Conservation (phyloP, 192 early-diverging fungal species). For the Backusella tarrabulga region DNA sequence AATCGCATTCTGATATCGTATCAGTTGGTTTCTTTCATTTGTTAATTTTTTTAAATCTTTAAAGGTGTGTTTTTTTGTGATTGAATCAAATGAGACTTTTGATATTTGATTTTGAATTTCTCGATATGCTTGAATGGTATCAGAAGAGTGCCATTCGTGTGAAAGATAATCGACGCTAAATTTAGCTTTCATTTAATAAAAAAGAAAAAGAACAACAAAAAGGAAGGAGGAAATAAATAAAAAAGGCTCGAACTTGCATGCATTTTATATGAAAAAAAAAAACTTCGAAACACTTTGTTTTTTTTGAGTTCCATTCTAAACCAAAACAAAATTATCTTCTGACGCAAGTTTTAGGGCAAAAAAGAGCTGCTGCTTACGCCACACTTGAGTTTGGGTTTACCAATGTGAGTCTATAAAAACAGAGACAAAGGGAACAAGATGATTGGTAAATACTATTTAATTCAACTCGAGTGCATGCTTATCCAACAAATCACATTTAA, state of each 20-base stretch:
- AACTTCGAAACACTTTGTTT: constrained; percentile 1
- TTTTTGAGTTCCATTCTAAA: constrained; percentile 3
- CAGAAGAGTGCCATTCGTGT: constrained; percentile 23
- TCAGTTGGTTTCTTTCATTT: constrained; percentile 23
- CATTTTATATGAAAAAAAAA: background rate
- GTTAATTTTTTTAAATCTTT: constrained; percentile 9
- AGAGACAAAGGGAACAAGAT: background rate
- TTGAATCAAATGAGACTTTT: constrained; percentile 3
- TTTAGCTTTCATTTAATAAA: constrained; percentile 17
- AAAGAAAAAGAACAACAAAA: background rate
- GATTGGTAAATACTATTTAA: background rate
- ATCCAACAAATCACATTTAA: background rate
- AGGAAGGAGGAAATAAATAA: background rate
- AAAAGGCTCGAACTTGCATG: background rate
- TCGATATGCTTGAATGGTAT: constrained; percentile 21
- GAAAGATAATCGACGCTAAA: constrained; percentile 32
- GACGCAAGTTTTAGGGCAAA: background rate
- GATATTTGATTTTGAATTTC: constrained; percentile 14
- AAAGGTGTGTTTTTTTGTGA: background rate
- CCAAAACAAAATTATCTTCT: constrained; percentile 15
- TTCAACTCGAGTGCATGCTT: background rate
- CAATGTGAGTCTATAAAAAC: background rate
- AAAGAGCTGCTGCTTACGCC: background rate
- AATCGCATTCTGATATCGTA: constrained; percentile 37
- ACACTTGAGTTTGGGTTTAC: background rate